Conservation (phyloP, 768 basidiomycete genomes). For the Psilocybe cyanescens region DNA sequence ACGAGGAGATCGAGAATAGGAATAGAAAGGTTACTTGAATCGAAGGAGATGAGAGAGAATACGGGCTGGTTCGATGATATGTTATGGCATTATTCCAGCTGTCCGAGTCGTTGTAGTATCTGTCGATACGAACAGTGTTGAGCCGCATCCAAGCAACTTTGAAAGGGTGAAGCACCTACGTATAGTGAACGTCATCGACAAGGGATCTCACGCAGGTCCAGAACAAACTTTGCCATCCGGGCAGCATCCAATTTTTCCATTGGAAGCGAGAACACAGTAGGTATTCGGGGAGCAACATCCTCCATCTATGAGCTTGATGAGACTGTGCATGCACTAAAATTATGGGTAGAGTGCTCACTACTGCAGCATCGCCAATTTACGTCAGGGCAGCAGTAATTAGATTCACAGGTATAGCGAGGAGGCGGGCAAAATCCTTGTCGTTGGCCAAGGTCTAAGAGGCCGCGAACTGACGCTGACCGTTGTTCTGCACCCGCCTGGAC, state of each 20-base stretch:
- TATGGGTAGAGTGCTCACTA: background rate
- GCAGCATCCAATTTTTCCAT: background rate
- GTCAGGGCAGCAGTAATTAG: background rate
- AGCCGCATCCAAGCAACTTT: no score
- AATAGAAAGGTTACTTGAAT: no score
- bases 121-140: no score
- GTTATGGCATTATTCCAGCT: no score
- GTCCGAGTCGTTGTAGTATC: no score
- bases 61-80: no score
- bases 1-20: no score
- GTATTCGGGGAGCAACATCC: background rate
- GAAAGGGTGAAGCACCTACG: no score
- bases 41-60: no score
- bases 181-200: background rate
- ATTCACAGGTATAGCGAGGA: background rate
- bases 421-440: background rate
- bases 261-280: background rate
- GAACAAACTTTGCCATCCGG: background rate
- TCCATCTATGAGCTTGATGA: background rate
- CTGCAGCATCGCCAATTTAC: background rate
- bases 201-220: background rate
- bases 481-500: background rate
- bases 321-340: no score
- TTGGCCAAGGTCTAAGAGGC: background rate
- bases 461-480: background rate